Evolutionary conservation across 139 green algal genomes (phyloP).

Genomic region (Edaphochlamys debaryana): DNA sequence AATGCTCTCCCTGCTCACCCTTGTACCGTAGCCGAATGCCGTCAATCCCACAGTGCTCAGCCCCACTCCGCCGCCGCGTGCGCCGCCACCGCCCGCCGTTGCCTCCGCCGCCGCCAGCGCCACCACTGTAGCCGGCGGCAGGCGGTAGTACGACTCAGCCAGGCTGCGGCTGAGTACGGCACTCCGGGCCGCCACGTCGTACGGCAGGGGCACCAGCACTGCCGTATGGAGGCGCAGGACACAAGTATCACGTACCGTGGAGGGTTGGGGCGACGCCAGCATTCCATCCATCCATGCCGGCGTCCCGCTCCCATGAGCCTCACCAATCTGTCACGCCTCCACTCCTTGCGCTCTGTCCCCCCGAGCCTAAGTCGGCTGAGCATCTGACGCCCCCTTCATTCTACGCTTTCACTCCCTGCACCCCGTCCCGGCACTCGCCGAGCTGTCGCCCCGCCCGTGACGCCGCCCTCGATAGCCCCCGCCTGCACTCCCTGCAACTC

Average conservation of each 20-base stretch:
- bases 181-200: not conserved
- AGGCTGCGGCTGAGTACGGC: slow-evolving; percentile 9
- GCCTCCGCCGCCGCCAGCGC: not conserved
- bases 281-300: no score
- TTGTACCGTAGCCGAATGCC: not conserved
- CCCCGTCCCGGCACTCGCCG: no score
- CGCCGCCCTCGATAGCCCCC: no score
- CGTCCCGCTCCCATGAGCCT: no score
- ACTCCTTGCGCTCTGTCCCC: no score
- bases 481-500: no score
- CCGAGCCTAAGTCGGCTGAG: no score
- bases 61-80: not conserved
- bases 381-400: no score
- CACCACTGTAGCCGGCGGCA: not conserved
- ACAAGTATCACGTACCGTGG: not conserved
- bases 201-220: slow-evolving; percentile 18
- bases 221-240: not conserved
- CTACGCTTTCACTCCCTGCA: no score
- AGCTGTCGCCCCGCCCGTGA: no score
- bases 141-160: slow-evolving; percentile 7
- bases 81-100: not conserved
- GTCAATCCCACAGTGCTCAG: slow-evolving; percentile 8
- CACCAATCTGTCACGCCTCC: no score
- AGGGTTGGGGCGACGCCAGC: not conserved
- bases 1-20: not conserved